Base-by-base conservation (phyloP, 805 yeast genomes). In the Pichia exigua region DNA sequence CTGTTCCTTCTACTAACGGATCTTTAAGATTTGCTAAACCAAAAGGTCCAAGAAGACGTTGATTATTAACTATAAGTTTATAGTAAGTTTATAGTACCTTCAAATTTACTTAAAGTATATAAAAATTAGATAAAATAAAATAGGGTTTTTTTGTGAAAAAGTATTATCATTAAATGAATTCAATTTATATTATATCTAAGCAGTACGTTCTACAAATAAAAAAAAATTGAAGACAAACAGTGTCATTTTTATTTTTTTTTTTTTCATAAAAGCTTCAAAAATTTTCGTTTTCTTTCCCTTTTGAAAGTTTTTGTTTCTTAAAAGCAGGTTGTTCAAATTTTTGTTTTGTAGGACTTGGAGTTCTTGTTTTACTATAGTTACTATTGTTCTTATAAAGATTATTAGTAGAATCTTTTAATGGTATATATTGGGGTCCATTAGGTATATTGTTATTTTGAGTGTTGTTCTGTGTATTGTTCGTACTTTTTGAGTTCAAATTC, bases 31-130 rank as follows among this genome's bases (percentile, higher is more conserved):
- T 78, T 54, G 65, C 69, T 52, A 84, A 80, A 67, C 94, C 94
- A 45, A 78, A 75, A 59, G 89, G 91, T 15, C 92, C 94, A 39
- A 76, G 84, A 60, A 75, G 82, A 59, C 73, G 77, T 65, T 67
- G 52, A 49, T 2, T 3, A 27, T 7, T 5, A 24, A 24, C 26
- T 24, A 27, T 2, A 10, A 11, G n/a, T 32, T 32, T 5, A 15
- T 32, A 3, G n/a, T 4, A 32, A 15, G 18, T 35, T 35, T 35
- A 35, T 35, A 5, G n/a, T n/a, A 17, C 1, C 3, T 35, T n/a
- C 6, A 35, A n/a, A 35, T 17, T 35, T 35, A 35, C 39, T 17
- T 17, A 24, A 24, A 24, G 26, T 24, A 35, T n/a, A 35, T 7
- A 30, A 3, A 13, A 13, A 28, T 11, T 9, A 32, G 17, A 32